Base-by-base conservation (phyloP, 371 early-diverging fungal genomes). In the Sanchytrium tribonematis region DNA sequence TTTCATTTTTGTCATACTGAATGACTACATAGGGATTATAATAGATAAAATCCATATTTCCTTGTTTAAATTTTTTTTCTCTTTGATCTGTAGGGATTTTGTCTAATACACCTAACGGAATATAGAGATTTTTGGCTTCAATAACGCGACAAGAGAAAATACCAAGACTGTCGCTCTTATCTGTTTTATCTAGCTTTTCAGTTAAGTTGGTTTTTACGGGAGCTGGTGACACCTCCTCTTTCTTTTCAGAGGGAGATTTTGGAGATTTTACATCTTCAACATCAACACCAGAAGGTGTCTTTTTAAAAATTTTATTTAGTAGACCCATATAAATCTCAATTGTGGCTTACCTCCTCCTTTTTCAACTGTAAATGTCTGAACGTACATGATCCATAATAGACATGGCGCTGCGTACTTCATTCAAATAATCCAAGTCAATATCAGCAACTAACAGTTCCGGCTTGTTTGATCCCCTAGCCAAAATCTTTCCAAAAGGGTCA, bases 381-480 rank as follows among this genome's bases (percentile, higher is more conserved):
- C 89, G 77, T 66, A 84, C 76, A 72, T 90, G 88, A 1, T 73
- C 71, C 74, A 83, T 74, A 0, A 90, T 83, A 0, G 90, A 89
- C 85, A 89, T 86, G 71, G 85, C 84, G 27, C 69, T 66, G 30
- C 90, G 78, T 29, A 89, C 75, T 29, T 77, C 78, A 5, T 80
- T 75, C 31, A 89, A 69, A 30, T 75, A 78, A 0, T 78, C 77
- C 1, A 87, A 72, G 71, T 89, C 84, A 29, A 90, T 78, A 27
- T 81, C 76, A 0, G 84, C 87, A 16, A 89, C 1, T 0, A 74
- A 70, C 0, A 84, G 81, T 27, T 72, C 72, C 0, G n/a, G 69
- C 22, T 71, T 72, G 48, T 79, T 80, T 68, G 78, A 71, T 70
- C 87, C 86, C 67, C 81, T 77, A 2, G 87, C 86, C 16, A 89